Percentiles rank a stretch among this genome's conserved stretches.
Evolutionary conservation across 768 basidiomycete genomes (phyloP).

Genomic region (Mycena olivaceomarginata): DNA sequence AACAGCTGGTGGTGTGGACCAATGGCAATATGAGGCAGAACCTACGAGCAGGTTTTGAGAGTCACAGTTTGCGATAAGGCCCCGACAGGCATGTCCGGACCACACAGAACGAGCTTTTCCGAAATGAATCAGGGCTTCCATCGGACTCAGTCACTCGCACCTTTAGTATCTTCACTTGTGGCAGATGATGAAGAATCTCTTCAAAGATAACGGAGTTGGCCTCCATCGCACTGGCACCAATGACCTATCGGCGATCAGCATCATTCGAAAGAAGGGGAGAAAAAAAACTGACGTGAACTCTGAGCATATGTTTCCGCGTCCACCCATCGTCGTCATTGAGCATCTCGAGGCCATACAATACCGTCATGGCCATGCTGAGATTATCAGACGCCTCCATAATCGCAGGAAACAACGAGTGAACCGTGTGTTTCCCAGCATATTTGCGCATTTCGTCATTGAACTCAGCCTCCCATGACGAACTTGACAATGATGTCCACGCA

Average conservation of each 20-base stretch:
- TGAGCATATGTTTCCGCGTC: slow-evolving; percentile 54
- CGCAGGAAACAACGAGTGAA: slow-evolving; percentile 34
- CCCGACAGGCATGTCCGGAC: slow-evolving; percentile 42
- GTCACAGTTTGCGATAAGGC: not conserved
- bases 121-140: not conserved
- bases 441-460: slow-evolving; percentile 43
- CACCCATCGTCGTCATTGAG: slow-evolving; percentile 52
- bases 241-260: slow-evolving; percentile 38
- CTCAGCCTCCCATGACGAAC: slow-evolving; percentile 50
- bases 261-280: not conserved
- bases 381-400: slow-evolving; percentile 51
- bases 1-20: not conserved
- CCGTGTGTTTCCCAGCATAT: slow-evolving; percentile 18
- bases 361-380: slow-evolving; percentile 57
- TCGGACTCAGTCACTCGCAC: slow-evolving; percentile 25
- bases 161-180: slow-evolving; percentile 46
- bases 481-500: slow-evolving; percentile 51
- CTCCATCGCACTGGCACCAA: slow-evolving; percentile 45
- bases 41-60: slow-evolving; percentile 30
- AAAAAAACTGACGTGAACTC: slow-evolving; percentile 55
- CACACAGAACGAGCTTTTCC: slow-evolving; percentile 45
- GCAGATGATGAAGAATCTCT: slow-evolving; percentile 50
- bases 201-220: slow-evolving; percentile 40
- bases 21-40: not conserved
- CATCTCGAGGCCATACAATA: slow-evolving; percentile 55